Evolutionary conservation across 768 basidiomycete genomes (phyloP), one percentile per base, ranked within the genome.

Genomic region (Lentinula detonsa): DNA sequence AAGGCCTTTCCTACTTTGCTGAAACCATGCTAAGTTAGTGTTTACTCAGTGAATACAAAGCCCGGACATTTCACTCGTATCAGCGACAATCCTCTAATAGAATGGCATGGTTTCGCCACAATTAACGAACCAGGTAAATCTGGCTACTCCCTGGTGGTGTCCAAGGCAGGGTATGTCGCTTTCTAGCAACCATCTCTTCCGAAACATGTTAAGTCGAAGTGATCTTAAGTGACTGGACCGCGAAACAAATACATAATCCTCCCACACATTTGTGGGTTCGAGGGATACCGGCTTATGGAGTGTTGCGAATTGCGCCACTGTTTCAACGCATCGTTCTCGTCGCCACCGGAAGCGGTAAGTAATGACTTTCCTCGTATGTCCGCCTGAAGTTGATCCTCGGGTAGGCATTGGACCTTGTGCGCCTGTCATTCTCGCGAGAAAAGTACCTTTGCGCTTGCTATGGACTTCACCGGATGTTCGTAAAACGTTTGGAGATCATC

Each of bases 401-500:
- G 31, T 9, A 52, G 50, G 50, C 48, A 85, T 86, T 62, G 85
- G 83, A 2, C 85, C 84, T n/a, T 84, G 82, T 66, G 79, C 81
- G 2, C 81, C 83, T 0, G 77, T 76, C 57, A 80, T 86, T 60
- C 67, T 85, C 58, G 83, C 79, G 59, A 72, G 76, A 64, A 72
- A 75, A 28, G 72, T 82, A 7, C 83, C 84, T 4, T 81, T 82
- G 52, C 76, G 78, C 16, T 75, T 85, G 34, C 75, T 87, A n/a
- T 85, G 85, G 85, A 84, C 84, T 0, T 80, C 83, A 15, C 85
- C 84, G 2, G 79, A 84, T 63, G 82, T 84, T 45, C 77, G 83
- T 16, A 73, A 81, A 70, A 87, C 85, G 13, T 87, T 85, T 65
- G 85, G 85, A 31, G 76, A 85, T 68, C 76, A 83, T 56, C 73